Percentiles rank a stretch among this genome's conserved stretches.
phyloP scores from a whole-genome alignment of 2,329 filamentous ascomycete species.

The Herpotrichia juniperi region DNA sequence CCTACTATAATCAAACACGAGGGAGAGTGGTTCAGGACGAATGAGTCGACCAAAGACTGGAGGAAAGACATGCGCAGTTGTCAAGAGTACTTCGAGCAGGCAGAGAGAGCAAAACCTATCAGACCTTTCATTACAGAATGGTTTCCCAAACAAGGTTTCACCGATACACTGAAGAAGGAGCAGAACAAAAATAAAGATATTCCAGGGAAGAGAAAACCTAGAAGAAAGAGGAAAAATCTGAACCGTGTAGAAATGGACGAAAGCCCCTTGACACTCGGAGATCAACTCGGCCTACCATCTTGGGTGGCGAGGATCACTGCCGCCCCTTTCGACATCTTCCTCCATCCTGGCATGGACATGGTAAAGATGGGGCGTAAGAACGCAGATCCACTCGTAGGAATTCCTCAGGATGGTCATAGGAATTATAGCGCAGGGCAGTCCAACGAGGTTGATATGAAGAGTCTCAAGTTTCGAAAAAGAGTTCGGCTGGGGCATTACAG shows the following conservation, averaged over 20 bases:
- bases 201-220: not conserved
- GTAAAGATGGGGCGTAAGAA: conserved; percentile 19
- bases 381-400: conserved; percentile 27
- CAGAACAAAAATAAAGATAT: too few species aligned
- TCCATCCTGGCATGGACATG: conserved; percentile 25
- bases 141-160: too few species aligned
- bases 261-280: not conserved
- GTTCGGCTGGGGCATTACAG: conserved; percentile 27
- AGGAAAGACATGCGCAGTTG: too few species aligned
- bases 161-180: too few species aligned
- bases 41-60: too few species aligned
- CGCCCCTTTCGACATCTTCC: conserved; percentile 30
- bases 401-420: conserved; percentile 10
- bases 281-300: conserved; percentile 25
- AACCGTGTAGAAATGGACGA: not conserved
- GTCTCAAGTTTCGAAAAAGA: conserved; percentile 27
- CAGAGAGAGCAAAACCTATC: too few species aligned
- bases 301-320: conserved; percentile 33
- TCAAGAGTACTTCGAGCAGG: too few species aligned
- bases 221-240: not conserved
- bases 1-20: too few species aligned
- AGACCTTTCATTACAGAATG: too few species aligned
- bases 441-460: conserved; percentile 20
- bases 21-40: too few species aligned
- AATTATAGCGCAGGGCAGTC: conserved; percentile 20